Base-by-base conservation (phyloP, 2,329 filamentous ascomycete genomes). In the Nothophaeocryptopus gaeumannii region DNA sequence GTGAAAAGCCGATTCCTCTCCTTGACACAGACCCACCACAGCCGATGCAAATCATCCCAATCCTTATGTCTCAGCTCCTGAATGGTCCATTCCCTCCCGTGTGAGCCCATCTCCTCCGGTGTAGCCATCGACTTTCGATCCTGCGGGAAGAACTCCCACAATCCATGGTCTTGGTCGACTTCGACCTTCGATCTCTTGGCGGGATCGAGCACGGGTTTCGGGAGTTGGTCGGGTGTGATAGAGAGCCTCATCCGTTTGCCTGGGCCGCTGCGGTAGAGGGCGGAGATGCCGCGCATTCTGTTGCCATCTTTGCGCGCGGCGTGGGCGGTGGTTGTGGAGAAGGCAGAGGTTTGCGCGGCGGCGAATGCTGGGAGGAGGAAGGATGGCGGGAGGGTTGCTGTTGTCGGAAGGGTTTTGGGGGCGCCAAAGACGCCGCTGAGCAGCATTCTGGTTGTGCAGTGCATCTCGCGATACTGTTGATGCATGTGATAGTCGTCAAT, bases 11-110 rank as follows among this genome's bases (percentile, higher is more conserved):
- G 82, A 72, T 99, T 99, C 63, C 88, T 79, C 74, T 99, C 93
- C 74, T 88, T 90, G 53, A 86, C 80, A 68, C 93, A 97, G 47
- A 90, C 81, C 89, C 91, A 99, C 90, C 92, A 99, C 65, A 99
- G 78, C 54, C 78, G 77, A 71, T 97, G 91, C 62, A 99, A 74
- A 69, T 97, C 91, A 54, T 96, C 89, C 88, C 90, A 99, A 56
- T 86, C 89, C 74, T 96, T 96, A 56, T 81, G 78, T 56, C 91
- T 81, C 64, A 99, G 77, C 74, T 99, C 93, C 72, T 89, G 82
- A 7, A 88, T 83, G 9, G 80, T 83, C 93, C 93, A 99, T 26
- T 83, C 76, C 46, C 93, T 82, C 12, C 93, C 93, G 70, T 93
- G 85, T 56, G 80, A 75, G 42, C 77, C 68, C 48, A 87, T 83